Evolutionary conservation across 345 rosid species (phyloP).

Genomic region (Stellera chamaejasme): DNA sequence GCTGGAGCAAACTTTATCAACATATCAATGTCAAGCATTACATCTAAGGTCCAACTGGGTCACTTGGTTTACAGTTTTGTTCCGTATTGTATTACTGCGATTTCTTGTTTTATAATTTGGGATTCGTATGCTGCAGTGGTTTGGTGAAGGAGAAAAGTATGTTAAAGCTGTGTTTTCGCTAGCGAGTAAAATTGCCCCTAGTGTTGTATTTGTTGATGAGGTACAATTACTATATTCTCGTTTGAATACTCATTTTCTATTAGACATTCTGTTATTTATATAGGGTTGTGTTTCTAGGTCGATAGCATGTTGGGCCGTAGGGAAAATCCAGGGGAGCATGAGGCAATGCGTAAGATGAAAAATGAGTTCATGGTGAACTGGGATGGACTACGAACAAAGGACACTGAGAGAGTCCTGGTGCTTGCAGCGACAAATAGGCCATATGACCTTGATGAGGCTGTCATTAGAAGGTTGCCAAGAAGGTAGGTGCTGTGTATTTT

Average conservation of each 20-base stretch:
- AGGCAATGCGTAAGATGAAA: conserved; percentile 88
- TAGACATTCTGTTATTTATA: not conserved
- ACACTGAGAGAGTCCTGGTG: conserved; percentile 77
- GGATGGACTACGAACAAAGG: conserved; percentile 86
- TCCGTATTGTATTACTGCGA: not conserved
- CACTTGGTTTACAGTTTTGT: not conserved
- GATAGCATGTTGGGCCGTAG: conserved; percentile 97
- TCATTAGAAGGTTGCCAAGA: conserved; percentile 81
- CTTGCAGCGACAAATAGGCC: conserved; percentile 97
- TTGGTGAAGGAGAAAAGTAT: conserved; percentile 94
- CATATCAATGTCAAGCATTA: conserved; percentile 83
- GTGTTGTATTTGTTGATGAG: conserved; percentile 92
- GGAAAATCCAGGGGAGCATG: conserved; percentile 81
- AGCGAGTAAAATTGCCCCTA: conserved; percentile 87
- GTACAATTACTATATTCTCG: conserved; percentile 25
- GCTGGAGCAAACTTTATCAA: conserved; percentile 94
- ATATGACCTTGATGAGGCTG: conserved; percentile 97
- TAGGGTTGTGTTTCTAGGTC: conserved; percentile 38
- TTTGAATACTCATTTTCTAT: conserved; percentile 2
- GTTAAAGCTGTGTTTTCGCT: conserved; percentile 87
- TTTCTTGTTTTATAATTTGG: conserved; percentile 9
- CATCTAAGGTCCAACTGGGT: conserved; percentile 58
- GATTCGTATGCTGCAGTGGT: conserved; percentile 51
- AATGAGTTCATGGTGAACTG: conserved; percentile 95
- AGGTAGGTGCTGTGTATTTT: conserved; percentile 27